phyloP scores from a whole-genome alignment of 352 stramenopile species.

The Globisporangium spiculum region DNA sequence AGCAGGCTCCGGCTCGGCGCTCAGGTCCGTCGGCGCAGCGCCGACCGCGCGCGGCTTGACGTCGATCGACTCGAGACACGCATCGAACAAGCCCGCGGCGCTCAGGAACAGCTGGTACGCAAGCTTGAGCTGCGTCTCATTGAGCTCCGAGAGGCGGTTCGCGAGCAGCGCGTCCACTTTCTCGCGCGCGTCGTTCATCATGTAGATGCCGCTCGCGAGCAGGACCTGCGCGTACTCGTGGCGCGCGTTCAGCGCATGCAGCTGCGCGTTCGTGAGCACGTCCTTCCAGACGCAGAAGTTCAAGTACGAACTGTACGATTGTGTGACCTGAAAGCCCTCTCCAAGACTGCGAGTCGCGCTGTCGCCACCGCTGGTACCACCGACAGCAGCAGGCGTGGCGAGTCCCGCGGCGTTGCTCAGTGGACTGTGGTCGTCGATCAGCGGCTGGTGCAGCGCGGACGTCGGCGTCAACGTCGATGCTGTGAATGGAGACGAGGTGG shows the following conservation, averaged over 20 bases:
- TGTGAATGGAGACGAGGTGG: not conserved
- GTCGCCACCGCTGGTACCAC: not conserved
- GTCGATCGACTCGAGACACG: slow-evolving; percentile 44
- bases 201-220: slow-evolving; percentile 37
- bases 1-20: slow-evolving; percentile 13
- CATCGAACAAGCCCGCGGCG: slow-evolving; percentile 49
- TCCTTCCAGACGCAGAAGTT: slow-evolving; percentile 60
- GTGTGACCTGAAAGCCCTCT: not conserved
- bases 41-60: slow-evolving; percentile 30
- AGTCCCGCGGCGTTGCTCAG: slow-evolving; percentile 10
- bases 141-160: slow-evolving; percentile 37
- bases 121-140: slow-evolving; percentile 67
- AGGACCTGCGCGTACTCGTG: slow-evolving; percentile 55
- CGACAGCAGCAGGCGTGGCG: not conserved
- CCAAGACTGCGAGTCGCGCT: not conserved
- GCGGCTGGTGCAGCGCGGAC: slow-evolving; percentile 34
- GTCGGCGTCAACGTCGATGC: slow-evolving; percentile 8
- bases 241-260: slow-evolving; percentile 48
- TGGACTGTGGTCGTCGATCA: slow-evolving; percentile 31
- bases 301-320: slow-evolving; percentile 34
- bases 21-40: slow-evolving; percentile 31
- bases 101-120: slow-evolving; percentile 64
- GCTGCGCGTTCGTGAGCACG: slow-evolving; percentile 36
- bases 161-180: slow-evolving; percentile 44
- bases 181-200: slow-evolving; percentile 41